These are phyloP conservation scores for Cercospora berteroae DNA, from an alignment of 2,329 filamentous ascomycete genomes.

Conservation along the genomic window DNA sequence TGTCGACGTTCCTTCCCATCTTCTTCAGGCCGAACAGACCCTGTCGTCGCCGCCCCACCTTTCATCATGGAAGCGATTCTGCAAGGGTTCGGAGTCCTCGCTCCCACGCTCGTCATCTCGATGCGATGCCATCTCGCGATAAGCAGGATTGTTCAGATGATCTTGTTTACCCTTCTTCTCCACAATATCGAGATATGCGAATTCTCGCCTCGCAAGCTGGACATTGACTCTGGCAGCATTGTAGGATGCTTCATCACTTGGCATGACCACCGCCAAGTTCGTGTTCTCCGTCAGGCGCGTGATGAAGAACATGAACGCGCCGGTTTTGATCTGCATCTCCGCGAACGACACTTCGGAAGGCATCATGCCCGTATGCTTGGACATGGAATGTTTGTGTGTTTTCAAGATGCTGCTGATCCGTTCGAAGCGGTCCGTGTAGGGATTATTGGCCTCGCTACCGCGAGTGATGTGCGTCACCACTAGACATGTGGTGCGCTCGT, in stretches of 20 bases:
- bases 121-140: conserved; percentile 10
- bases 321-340: conserved; percentile 76
- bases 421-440: conserved; percentile 89
- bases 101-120: conserved; percentile 21
- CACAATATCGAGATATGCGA: conserved; percentile 60
- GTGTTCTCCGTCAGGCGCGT: conserved; percentile 97
- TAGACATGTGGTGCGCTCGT: conserved; percentile 92
- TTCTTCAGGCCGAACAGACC: neutral
- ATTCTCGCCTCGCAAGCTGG: conserved; percentile 78
- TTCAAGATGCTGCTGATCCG: conserved; percentile 97
- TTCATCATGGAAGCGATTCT: conserved; percentile 19
- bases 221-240: conserved; percentile 90
- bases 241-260: conserved; percentile 86
- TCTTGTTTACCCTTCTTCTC: conserved; percentile 35
- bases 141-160: conserved; percentile 12
- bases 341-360: conserved; percentile 78
- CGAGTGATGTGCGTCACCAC: conserved; percentile 92
- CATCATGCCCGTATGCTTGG: conserved; percentile 74
- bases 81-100: conserved; percentile 21
- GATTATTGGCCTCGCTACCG: conserved; percentile 69
- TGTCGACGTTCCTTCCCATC: neutral
- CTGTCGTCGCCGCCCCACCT: conserved; percentile 7
- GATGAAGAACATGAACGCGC: conserved; percentile 87
- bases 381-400: conserved; percentile 84
- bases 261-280: conserved; percentile 87